Percentiles rank a stretch among this genome's conserved stretches.
phyloP scores from a whole-genome alignment of 1,284 basidiomycete genomes.

The Puccinia brachypodii region DNA sequence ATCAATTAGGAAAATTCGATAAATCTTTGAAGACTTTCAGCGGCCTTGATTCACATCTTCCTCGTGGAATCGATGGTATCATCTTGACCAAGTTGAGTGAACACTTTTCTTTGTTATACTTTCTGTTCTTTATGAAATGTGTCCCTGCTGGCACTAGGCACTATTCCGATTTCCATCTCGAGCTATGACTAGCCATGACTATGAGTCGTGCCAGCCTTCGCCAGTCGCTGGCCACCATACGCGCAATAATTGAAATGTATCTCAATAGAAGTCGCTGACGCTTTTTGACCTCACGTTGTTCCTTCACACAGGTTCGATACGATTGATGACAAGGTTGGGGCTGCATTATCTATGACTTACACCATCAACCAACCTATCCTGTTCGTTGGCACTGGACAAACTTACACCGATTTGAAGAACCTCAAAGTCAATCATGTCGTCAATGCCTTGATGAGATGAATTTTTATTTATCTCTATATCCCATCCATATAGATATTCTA shows the following conservation, averaged over 20 bases:
- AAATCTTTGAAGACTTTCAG: slow-evolving; percentile 81
- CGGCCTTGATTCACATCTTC: slow-evolving; percentile 64
- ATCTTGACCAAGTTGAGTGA: slow-evolving; percentile 73
- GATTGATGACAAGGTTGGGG: slow-evolving; percentile 91
- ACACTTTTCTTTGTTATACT: neutral
- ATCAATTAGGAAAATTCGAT: slow-evolving; percentile 91
- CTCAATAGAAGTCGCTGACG: neutral
- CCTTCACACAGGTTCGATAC: slow-evolving; percentile 70
- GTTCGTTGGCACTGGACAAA: slow-evolving; percentile 85
- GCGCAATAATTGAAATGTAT: neutral
- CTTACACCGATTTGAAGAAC: slow-evolving; percentile 88
- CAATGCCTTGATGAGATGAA: slow-evolving; percentile 73
- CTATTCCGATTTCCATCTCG: neutral
- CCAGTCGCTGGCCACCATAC: neutral
- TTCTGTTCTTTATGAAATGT: too few species aligned
- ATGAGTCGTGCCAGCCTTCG: neutral
- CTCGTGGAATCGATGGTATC: slow-evolving; percentile 92
- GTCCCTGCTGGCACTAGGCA: neutral
- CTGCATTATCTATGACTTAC: slow-evolving; percentile 94
- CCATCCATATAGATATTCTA: neutral
- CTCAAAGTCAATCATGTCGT: slow-evolving; percentile 88
- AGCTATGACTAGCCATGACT: too few species aligned
- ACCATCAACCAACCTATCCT: slow-evolving; percentile 94
- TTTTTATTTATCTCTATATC: too few species aligned
- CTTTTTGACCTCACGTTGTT: neutral